Percentiles rank a stretch among this genome's conserved stretches.
phyloP scores from a whole-genome alignment of 2,329 filamentous ascomycete species.

The Trichoderma sp. region DNA sequence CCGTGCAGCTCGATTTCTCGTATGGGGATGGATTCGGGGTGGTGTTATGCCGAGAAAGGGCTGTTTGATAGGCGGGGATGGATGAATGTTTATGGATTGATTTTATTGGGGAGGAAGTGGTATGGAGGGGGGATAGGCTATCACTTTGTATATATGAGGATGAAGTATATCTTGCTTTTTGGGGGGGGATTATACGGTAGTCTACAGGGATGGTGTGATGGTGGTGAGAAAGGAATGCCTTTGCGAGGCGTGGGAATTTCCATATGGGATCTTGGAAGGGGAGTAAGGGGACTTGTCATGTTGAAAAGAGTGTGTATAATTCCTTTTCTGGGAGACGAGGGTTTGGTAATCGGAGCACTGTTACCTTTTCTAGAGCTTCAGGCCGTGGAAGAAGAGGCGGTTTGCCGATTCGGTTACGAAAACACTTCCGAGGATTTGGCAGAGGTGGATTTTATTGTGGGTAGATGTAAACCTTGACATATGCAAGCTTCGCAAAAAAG shows the following conservation, averaged over 20 bases:
- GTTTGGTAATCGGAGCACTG: not conserved
- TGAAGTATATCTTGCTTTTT: not conserved
- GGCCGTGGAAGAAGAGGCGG: not conserved
- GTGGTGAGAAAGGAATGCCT: not conserved
- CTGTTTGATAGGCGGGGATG: not conserved
- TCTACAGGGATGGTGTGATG: not conserved
- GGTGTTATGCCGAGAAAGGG: not conserved
- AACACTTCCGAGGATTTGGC: not conserved
- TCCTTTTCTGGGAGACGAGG: not conserved
- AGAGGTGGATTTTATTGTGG: not conserved
- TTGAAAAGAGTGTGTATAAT: not conserved
- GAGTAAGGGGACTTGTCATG: not conserved
- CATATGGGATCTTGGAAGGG: not conserved
- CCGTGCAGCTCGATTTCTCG: not conserved
- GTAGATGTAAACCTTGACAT: not conserved
- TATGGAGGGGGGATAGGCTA: not conserved
- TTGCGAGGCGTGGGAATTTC: not conserved
- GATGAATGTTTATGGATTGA: not conserved
- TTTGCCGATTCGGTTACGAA: not conserved
- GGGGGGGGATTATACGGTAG: not conserved
- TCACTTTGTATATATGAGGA: not conserved
- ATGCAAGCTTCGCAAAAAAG: not conserved
- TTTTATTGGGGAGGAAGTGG: not conserved
- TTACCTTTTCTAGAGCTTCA: not conserved
- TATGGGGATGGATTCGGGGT: not conserved